Evolutionary conservation across 768 basidiomycete species (phyloP).

Genomic region (Trametes coccinea): DNA sequence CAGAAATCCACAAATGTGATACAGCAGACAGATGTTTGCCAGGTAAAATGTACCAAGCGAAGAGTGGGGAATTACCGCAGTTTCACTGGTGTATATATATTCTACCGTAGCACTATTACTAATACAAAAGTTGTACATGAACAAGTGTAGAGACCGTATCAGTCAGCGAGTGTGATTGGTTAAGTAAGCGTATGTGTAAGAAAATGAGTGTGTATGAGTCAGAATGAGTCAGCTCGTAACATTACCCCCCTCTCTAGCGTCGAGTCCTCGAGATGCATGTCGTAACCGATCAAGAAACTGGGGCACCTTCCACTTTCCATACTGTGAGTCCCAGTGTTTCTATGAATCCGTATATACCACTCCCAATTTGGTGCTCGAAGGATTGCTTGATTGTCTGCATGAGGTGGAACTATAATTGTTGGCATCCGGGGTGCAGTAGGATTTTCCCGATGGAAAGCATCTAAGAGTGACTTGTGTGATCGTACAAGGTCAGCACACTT

Average conservation of each 20-base stretch:
- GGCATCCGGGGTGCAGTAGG: constrained; percentile 14
- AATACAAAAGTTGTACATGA: too few relatives aligned
- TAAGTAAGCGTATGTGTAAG: too few relatives aligned
- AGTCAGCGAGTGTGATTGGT: too few relatives aligned
- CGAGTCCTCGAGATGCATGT: constrained; percentile 2
- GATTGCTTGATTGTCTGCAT: background rate
- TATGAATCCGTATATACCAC: background rate
- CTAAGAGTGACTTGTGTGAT: background rate
- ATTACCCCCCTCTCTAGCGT: constrained; percentile 9
- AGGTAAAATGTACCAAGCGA: too few relatives aligned
- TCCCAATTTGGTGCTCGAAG: background rate
- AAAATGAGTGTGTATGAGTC: too few relatives aligned
- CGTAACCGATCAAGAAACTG: background rate
- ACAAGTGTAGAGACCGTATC: too few relatives aligned
- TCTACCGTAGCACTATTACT: too few relatives aligned
- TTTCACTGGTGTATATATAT: too few relatives aligned
- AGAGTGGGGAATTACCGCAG: background rate
- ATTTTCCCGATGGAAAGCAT: constrained; percentile 12
- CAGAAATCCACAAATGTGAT: too few relatives aligned
- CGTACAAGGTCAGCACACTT: constrained; percentile 3
- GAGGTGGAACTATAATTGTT: constrained; percentile 1
- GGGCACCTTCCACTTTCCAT: background rate
- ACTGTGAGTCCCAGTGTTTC: background rate
- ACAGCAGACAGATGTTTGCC: too few relatives aligned
- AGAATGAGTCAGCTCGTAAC: background rate